Base-by-base conservation (phyloP, 108 stramenopile species). In the Thalassiosira profunda region DNA sequence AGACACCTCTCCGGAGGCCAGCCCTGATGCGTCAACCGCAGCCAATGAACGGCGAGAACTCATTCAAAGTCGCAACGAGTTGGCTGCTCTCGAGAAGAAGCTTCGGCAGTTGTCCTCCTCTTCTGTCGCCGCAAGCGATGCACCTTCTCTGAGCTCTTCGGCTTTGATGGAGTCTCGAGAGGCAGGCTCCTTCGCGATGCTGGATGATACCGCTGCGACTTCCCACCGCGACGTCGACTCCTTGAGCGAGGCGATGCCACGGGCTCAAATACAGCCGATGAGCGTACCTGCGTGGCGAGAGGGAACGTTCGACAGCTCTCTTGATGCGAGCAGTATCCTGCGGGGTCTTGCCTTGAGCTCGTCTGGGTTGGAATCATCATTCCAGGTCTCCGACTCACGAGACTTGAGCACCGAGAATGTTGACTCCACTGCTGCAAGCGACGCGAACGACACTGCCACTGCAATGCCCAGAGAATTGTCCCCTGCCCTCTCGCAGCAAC, bases 261-360 rank as follows among this genome's bases (percentile, higher is more conserved):
- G 12, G 18, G 23, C 29, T 17, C 37, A 60, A 14, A 41, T 42
- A 26, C 59, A 25, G 20, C 59, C 59, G 28, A 60, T 60, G 59
- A 41, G 15, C 30, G 24, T 23, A 53, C 52, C 52, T 53, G 2
- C 52, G 1, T 31, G 4, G 33, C 25, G 11, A 53, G 52, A 28
- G 15, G 11, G 4, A 9, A 25, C 52, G 33, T n/a, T n/a, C n/a
- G n/a, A n/a, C n/a, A n/a, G n/a, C n/a, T n/a, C n/a, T n/a, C n/a
- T n/a, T n/a, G n/a, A n/a, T n/a, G n/a, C n/a, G n/a, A n/a, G n/a
- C n/a, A n/a, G n/a, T n/a, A n/a, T n/a, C n/a, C n/a, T n/a, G n/a
- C n/a, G n/a, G n/a, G n/a, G n/a, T n/a, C n/a, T n/a, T n/a, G n/a
- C n/a, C n/a, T n/a, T n/a, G n/a, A n/a, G n/a, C n/a, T n/a, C n/a